Conservation (phyloP, 2,329 filamentous ascomycete genomes). For the Xylariaceae sp. region DNA sequence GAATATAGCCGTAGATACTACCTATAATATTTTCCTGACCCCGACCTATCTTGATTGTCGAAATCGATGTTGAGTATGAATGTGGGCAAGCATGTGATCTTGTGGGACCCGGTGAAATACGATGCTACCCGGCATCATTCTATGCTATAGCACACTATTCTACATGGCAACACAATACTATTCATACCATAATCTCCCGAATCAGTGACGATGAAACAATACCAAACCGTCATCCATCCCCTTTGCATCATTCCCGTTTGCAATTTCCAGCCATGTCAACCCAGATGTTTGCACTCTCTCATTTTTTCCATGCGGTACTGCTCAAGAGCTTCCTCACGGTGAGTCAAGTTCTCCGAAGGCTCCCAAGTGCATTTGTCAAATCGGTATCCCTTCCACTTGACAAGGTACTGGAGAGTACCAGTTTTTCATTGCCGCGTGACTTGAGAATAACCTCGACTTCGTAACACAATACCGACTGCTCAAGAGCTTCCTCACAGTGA, state of each 20-base stretch:
- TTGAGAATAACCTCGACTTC: constrained; percentile 46
- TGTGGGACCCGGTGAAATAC: no score
- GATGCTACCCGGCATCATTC: no score
- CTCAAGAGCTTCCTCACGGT: constrained; percentile 31
- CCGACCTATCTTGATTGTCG: no score
- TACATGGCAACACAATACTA: no score
- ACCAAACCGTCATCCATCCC: not conserved
- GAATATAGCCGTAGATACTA: no score
- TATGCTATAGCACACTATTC: no score
- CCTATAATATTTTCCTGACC: no score
- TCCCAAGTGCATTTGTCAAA: constrained; percentile 49
- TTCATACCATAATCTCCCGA: no score
- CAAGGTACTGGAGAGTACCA: constrained; percentile 35
- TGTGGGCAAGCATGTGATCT: no score
- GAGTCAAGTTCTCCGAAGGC: constrained; percentile 40
- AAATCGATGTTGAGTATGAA: no score
- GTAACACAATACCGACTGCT: constrained; percentile 25
- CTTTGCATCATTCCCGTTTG: not conserved
- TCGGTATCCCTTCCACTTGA: constrained; percentile 51
- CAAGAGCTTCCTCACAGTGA: constrained; percentile 30
- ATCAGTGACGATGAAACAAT: not conserved
- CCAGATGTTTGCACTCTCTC: not conserved
- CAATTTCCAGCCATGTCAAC: not conserved
- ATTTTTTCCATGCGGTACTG: constrained; percentile 13
- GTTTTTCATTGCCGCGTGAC: constrained; percentile 37